Evolutionary conservation across 306 rosid species (phyloP).

Genomic region (Malus domestica): DNA sequence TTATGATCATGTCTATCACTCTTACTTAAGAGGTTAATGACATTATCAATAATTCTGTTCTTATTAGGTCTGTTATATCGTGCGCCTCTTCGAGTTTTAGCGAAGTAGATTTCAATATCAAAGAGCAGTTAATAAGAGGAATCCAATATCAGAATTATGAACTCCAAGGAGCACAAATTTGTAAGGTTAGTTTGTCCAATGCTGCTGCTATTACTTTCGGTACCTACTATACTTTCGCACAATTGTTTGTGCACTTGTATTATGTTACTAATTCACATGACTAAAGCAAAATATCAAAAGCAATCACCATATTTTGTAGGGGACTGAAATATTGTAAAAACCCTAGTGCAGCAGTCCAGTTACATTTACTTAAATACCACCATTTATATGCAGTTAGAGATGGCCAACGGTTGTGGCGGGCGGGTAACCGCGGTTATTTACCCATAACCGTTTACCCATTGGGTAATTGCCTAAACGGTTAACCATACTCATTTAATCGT

Average conservation of each 20-base stretch:
- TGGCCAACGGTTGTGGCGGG: no score
- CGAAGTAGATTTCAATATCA: neutral
- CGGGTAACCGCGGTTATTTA: no score
- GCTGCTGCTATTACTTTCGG: neutral
- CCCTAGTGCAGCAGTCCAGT: neutral
- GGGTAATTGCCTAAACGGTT: no score
- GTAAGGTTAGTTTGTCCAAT: slow-evolving; percentile 50
- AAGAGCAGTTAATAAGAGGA: neutral
- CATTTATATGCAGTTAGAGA: neutral
- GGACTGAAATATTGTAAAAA: neutral
- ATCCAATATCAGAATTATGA: slow-evolving; percentile 21
- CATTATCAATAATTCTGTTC: neutral
- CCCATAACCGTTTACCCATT: no score
- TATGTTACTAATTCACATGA: neutral
- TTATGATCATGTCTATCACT: neutral
- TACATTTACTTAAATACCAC: neutral
- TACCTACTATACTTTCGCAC: neutral
- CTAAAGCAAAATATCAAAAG: neutral
- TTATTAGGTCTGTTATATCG: neutral
- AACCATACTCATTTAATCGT: no score
- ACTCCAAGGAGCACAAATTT: slow-evolving; percentile 28
- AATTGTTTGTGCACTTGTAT: neutral
- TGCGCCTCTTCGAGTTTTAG: neutral
- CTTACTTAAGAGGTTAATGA: neutral
- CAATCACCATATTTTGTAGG: neutral